These are phyloP conservation scores for Acanthamoeba triangularis DNA, from an alignment of 208 protist genomes.

Conservation along the genomic window DNA sequence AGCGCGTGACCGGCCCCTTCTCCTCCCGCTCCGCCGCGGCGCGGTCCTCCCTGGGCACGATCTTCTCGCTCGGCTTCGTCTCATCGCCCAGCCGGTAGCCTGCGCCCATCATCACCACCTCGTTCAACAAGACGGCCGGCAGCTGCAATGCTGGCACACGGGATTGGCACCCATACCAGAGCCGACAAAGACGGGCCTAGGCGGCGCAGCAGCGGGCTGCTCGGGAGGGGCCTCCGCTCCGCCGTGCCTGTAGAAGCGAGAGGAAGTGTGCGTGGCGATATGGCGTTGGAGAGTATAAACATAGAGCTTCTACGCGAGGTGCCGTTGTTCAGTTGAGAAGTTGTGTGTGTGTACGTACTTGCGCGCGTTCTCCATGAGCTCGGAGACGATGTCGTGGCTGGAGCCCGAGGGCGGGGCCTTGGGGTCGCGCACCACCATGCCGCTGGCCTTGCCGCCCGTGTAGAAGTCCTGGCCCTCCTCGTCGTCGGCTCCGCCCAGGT, in stretches of 20 bases:
- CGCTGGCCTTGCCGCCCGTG: conserved; percentile 30
- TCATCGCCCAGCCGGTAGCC: conserved; percentile 18
- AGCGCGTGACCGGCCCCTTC: neutral
- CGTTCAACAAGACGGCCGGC: too few relatives aligned
- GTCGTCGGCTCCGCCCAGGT: neutral
- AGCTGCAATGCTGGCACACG: too few relatives aligned
- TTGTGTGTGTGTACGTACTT: neutral
- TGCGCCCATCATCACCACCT: neutral
- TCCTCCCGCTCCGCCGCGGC: neutral
- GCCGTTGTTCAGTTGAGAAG: neutral
- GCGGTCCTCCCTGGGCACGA: neutral
- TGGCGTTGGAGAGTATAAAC: too few relatives aligned
- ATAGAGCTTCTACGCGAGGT: neutral
- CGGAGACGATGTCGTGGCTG: neutral
- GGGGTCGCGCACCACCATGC: conserved; percentile 55
- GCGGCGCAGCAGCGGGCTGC: neutral
- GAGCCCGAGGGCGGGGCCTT: neutral
- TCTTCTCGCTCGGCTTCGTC: neutral
- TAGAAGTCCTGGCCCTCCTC: conserved; percentile 34
- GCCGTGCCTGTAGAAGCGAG: neutral
- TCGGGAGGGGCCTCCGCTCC: neutral
- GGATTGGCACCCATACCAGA: neutral
- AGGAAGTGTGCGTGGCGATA: too few relatives aligned
- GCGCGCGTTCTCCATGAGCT: conserved; percentile 4
- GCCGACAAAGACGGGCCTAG: conserved; percentile 2